phyloP scores from a whole-genome alignment of 2,329 filamentous ascomycete genomes.

The Botrytis deweyae region DNA sequence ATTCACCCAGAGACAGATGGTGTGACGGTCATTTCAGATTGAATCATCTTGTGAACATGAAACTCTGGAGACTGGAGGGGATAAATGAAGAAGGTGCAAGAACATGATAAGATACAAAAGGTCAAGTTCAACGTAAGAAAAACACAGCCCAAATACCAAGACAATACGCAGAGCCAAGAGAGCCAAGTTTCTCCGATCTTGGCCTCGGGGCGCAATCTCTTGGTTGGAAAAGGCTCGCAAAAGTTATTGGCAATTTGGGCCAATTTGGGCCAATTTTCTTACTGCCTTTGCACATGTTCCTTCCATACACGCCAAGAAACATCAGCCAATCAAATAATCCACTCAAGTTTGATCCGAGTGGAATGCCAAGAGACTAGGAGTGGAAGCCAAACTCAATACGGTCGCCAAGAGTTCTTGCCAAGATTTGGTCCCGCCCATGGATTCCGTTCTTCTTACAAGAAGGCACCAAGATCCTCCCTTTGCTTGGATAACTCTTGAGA shows the following conservation, averaged over 20 bases:
- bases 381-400: background rate
- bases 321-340: background rate
- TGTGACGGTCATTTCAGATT: background rate
- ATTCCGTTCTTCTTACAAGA: constrained; percentile 18
- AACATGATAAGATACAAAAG: background rate
- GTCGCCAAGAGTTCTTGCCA: constrained; percentile 5
- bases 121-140: background rate
- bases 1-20: background rate
- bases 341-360: constrained; percentile 12
- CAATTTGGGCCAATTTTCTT: background rate
- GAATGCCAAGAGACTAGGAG: constrained; percentile 19
- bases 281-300: background rate
- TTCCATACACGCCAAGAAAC: constrained; percentile 7
- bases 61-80: background rate
- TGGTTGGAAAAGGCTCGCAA: background rate
- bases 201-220: constrained; percentile 23
- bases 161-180: background rate
- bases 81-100: background rate
- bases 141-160: constrained; percentile 20
- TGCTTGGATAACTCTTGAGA: constrained; percentile 6
- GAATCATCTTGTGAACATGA: background rate
- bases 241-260: background rate
- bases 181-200: constrained; percentile 24
- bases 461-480: constrained; percentile 17
- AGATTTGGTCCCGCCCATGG: constrained; percentile 9